A percentile compares a stretch with the other conserved stretches of the same genome.
These are phyloP conservation scores for Boletus semigastroideus DNA, from an alignment of 1,284 basidiomycete genomes.

Conservation along the genomic window DNA sequence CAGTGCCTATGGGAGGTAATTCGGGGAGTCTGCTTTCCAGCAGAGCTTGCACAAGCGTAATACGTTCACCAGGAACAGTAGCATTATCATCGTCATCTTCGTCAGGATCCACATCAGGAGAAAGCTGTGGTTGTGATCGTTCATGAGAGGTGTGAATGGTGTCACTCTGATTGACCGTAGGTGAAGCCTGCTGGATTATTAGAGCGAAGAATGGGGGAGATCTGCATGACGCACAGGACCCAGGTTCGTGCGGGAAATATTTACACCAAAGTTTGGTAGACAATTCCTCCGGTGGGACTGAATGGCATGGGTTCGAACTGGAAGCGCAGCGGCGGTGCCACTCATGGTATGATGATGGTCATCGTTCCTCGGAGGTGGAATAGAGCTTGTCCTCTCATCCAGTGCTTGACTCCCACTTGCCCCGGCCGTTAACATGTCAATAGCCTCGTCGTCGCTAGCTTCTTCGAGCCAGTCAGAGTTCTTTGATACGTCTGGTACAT, in stretches of 20 bases:
- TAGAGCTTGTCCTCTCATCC: slow-evolving; percentile 76
- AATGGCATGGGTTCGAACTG: slow-evolving; percentile 33
- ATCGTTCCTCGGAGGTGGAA: slow-evolving; percentile 29
- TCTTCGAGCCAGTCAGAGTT: slow-evolving; percentile 67
- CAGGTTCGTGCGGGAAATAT: slow-evolving; percentile 41
- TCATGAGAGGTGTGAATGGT: slow-evolving; percentile 18
- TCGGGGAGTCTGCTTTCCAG: slow-evolving; percentile 75
- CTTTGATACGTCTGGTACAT: slow-evolving; percentile 40
- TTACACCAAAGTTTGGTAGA: slow-evolving; percentile 65
- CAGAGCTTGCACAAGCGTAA: slow-evolving; percentile 69
- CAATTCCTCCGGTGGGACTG: slow-evolving; percentile 48
- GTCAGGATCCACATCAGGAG: slow-evolving; percentile 49
- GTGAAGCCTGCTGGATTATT: slow-evolving; percentile 63
- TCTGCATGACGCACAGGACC: slow-evolving; percentile 39
- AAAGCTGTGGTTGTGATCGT: slow-evolving; percentile 18
- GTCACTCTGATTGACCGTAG: slow-evolving; percentile 17
- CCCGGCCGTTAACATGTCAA: slow-evolving; percentile 74
- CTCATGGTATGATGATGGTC: slow-evolving; percentile 14
- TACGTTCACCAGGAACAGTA: slow-evolving; percentile 44
- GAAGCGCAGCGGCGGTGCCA: slow-evolving; percentile 20
- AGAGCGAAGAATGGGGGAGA: slow-evolving; percentile 62
- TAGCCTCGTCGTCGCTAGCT: slow-evolving; percentile 79
- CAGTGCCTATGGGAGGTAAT: slow-evolving; percentile 67
- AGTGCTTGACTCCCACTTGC: slow-evolving; percentile 75
- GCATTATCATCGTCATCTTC: slow-evolving; percentile 60